Evolutionary conservation across 768 basidiomycete genomes (phyloP), one percentile per base, ranked within the genome.

Genomic region (Kwoniella europaea): DNA sequence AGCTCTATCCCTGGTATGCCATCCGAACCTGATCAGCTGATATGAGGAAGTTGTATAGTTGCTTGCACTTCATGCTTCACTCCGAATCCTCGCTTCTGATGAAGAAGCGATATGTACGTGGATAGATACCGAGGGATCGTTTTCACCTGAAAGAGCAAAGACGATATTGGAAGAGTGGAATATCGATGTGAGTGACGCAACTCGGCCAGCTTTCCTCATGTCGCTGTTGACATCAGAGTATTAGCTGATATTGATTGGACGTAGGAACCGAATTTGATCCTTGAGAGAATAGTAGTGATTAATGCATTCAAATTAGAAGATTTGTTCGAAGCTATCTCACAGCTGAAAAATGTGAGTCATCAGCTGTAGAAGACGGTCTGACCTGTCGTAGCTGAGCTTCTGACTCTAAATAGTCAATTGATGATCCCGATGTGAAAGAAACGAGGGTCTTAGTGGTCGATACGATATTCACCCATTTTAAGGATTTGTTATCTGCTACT

Each of bases 71-170:
- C 77, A 82, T 67, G 67, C 76, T 16, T 74, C 71, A 2, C 71
- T 82, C 0, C 66, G 75, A 0, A 52, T 69, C 13, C 69, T 83
- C 4, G 15, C 62, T 0, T 10, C n/a, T 4, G 76, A 82, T 46
- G 55, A 65, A 6, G 53, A 41, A 6, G 73, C 72, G 7, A 64
- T 68, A 10, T 81, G 80, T 66, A 54, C 58, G 20, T 83, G 82
- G 82, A 66, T 83, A 10, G 82, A 83, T 57, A 75, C 79, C 9
- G 75, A 80, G n/a, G 80, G 77, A 6, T 73, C 71, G 7, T 82
- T 83, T 58, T 60, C 67, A n/a, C 73, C 80, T 3, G 63, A 71
- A 15, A 46, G 82, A 46, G 81, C 81, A 12, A 67, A 58, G 24
- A 43, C 59, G 18, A 72, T 82, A 9, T 68, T 82, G 4, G 73